Conservation (phyloP, 163 green algal genomes). For the Scenedesmus sp. region DNA sequence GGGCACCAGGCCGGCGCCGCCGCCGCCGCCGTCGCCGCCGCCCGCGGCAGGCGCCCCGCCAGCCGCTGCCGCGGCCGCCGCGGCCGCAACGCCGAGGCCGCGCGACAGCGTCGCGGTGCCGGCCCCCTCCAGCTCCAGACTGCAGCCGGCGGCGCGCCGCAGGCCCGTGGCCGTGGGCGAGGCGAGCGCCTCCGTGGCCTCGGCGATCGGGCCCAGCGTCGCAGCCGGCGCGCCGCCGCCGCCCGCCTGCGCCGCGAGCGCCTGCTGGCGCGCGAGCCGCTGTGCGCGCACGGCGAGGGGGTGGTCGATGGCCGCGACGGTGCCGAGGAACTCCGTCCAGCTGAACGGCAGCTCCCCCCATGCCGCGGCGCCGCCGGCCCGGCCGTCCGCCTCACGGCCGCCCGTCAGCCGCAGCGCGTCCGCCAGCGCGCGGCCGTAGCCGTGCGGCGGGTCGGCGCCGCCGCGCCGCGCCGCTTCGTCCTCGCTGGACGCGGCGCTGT, state of each 20-base stretch:
- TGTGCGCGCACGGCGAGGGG: neutral
- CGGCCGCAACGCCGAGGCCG: neutral
- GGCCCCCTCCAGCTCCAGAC: neutral
- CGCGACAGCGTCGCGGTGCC: conserved; percentile 1
- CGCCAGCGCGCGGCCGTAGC: neutral
- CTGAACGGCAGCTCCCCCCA: no score
- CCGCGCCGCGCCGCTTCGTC: neutral
- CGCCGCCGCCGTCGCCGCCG: no score
- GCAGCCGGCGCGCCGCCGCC: neutral
- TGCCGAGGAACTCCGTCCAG: conserved; percentile 41
- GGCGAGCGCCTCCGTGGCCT: no score
- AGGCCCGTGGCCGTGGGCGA: no score
- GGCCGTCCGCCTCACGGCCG: no score
- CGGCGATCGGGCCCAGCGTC: conserved; percentile 7
- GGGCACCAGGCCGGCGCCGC: no score
- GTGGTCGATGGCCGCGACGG: conserved; percentile 7
- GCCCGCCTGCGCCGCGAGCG: neutral
- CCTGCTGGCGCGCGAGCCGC: neutral
- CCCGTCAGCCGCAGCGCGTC: neutral
- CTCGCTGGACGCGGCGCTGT: neutral
- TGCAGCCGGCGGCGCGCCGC: neutral
- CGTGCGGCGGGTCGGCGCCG: neutral
- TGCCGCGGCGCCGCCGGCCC: no score
- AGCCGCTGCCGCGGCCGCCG: conserved; percentile 4
- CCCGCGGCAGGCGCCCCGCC: no score